A percentile compares a stretch with the other conserved stretches of the same genome.
Evolutionary conservation across 2,329 filamentous ascomycete genomes (phyloP).

Genomic region (Paecilomyces variotii): DNA sequence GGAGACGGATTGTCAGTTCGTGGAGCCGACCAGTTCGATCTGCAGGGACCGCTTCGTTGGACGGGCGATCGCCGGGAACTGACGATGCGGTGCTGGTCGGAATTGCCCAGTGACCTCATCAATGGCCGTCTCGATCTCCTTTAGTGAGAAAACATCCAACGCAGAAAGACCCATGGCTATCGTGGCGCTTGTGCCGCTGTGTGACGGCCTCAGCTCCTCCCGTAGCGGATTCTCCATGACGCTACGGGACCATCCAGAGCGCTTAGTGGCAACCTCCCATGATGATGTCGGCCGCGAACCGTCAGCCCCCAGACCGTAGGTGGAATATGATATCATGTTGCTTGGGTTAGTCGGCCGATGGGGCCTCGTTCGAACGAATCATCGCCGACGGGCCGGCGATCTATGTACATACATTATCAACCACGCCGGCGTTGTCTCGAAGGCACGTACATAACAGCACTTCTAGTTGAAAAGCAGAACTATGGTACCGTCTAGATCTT

Average conservation of each 20-base stretch:
- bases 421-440: not conserved
- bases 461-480: too few species aligned
- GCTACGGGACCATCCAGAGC: not conserved
- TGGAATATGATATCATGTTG: not conserved
- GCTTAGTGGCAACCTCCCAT: not conserved
- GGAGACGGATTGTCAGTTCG: not conserved
- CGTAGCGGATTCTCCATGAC: not conserved
- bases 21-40: not conserved
- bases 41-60: not conserved
- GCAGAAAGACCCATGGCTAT: not conserved
- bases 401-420: not conserved
- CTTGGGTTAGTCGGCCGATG: not conserved
- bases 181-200: not conserved
- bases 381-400: not conserved
- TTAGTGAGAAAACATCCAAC: not conserved
- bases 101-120: not conserved
- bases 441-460: not conserved
- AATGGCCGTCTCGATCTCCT: not conserved
- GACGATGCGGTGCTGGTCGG: not conserved
- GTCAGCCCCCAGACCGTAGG: not conserved
- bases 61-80: not conserved
- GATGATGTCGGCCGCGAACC: not conserved
- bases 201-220: not conserved
- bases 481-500: not conserved
- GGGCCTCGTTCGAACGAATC: not conserved